Conservation (phyloP, 345 rosid genomes). For the Salix koriyanagi region DNA sequence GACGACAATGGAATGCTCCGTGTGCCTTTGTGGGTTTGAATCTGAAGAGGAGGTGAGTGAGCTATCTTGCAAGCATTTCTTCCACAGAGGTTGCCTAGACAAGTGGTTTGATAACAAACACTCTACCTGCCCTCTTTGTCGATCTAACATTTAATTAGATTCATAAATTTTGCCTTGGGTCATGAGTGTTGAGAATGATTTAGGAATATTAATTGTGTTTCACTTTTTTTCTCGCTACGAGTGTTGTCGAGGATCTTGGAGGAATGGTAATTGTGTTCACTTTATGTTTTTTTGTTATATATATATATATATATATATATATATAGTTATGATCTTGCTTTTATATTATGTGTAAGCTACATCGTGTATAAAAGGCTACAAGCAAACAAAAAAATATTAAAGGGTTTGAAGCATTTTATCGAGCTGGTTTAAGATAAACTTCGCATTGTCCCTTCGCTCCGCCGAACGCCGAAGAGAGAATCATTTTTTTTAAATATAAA, state of each 20-base stretch:
- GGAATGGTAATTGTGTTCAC: not conserved
- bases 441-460: too few relatives aligned
- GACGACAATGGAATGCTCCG: slow-evolving; percentile 52
- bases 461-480: too few relatives aligned
- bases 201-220: not conserved
- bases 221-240: not conserved
- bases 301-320: too few relatives aligned
- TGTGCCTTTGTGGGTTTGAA: slow-evolving; percentile 67
- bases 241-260: not conserved
- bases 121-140: slow-evolving; percentile 73
- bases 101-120: slow-evolving; percentile 64
- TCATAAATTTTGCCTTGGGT: not conserved
- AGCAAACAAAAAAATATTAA: not conserved
- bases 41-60: slow-evolving; percentile 80
- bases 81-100: slow-evolving; percentile 68
- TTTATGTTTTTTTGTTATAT: not conserved
- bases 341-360: not conserved
- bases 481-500: too few relatives aligned
- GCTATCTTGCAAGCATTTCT: slow-evolving; percentile 81
- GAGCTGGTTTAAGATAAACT: too few relatives aligned
- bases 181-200: not conserved
- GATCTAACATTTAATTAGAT: slow-evolving; percentile 43
- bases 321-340: not conserved
- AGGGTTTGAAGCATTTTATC: not conserved
- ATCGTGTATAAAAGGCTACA: not conserved